Evolutionary conservation across 1,284 basidiomycete genomes (phyloP).

Genomic region (Singerocomus rubriflavus): DNA sequence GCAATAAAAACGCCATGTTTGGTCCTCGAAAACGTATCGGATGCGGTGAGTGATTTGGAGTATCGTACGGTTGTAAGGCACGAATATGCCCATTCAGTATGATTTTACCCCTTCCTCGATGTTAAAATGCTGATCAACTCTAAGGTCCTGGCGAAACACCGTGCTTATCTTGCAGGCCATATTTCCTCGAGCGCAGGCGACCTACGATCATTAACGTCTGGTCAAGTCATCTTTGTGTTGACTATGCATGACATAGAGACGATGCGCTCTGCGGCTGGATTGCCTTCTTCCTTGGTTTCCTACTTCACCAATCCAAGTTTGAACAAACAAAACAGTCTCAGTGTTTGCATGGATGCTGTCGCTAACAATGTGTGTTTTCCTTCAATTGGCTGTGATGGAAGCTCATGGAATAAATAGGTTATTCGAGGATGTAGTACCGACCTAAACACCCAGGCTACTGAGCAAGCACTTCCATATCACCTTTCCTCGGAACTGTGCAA

Average conservation of each 20-base stretch:
- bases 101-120: not conserved
- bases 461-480: conserved; percentile 74
- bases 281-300: conserved; percentile 79
- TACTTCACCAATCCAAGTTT: conserved; percentile 91
- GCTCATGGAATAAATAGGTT: conserved; percentile 44
- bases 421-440: conserved; percentile 71
- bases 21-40: conserved; percentile 79
- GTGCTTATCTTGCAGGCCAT: conserved; percentile 59
- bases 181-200: conserved; percentile 73
- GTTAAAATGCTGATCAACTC: conserved; percentile 3
- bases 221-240: conserved; percentile 85
- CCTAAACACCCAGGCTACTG: conserved; percentile 70
- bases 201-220: conserved; percentile 73
- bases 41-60: conserved; percentile 88
- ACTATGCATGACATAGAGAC: conserved; percentile 90
- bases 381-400: not conserved
- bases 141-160: conserved; percentile 69
- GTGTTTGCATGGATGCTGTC: conserved; percentile 79
- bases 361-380: conserved; percentile 70
- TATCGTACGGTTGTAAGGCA: conserved; percentile 93
- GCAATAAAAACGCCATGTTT: conserved; percentile 87
- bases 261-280: conserved; percentile 78
- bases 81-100: conserved; percentile 77
- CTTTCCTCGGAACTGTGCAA: conserved; percentile 75
- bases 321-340: conserved; percentile 67